Base-by-base conservation (phyloP, 108 stramenopile species). In the Skeletonema tropicum region DNA sequence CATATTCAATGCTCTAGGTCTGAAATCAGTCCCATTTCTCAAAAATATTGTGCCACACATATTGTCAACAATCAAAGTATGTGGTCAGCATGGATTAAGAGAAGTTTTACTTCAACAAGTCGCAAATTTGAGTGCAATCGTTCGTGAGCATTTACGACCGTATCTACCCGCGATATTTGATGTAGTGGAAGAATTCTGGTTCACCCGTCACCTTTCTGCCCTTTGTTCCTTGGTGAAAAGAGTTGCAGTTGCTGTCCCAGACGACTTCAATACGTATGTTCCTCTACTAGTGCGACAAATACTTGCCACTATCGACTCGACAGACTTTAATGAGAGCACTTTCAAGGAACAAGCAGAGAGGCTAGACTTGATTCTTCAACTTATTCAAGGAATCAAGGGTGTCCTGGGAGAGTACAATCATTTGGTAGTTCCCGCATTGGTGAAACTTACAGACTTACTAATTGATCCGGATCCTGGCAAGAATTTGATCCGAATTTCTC, bases 101-200 rank as follows among this genome's bases (percentile, higher is more conserved):
- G 97, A 98, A 73, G 88, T 92, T 36, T 79, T 98, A 31, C 64
- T 99, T 15, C 92, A 95, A 73, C 95, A 98, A 65, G 77, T 96
- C 19, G 94, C 93, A 48, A 85, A 84, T 42, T 74, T 99, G 45
- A 96, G 95, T 57, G 57, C 84, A 21, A 97, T 97, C 69, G 94
- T 95, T 6, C 74, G 86, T 57, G 94, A 94, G 57, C 89, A 97
- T 81, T 74, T 98, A 41, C 76, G 94, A 10, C 96, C 96, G 19
- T 98, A 94, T 74, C 73, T 98, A 3, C 79, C 90, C 7, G 88
- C 85, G 19, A 95, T 99, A 60, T 97, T 98, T 71, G 89, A 94
- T 35, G 83, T 97, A 10, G 86, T 97, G 6, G 87, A 86, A 46
- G 84, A 92, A 45, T 96, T 95, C 69, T 99, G 98, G 98, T 67